Evolutionary conservation across 345 rosid genomes (phyloP).

Genomic region (Pugionium dolabratum): DNA sequence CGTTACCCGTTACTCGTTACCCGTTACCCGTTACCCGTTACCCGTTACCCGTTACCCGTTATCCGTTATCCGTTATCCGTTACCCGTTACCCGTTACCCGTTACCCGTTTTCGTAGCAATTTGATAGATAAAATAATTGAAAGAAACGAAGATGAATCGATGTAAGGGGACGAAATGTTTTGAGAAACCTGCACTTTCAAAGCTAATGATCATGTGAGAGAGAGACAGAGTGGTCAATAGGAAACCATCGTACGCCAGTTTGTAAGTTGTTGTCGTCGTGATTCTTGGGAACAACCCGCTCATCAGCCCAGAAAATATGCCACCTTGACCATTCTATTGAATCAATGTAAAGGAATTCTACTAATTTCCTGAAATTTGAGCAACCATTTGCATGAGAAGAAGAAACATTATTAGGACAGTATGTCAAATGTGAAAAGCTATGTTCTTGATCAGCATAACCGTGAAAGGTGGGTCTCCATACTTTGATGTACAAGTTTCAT

Average conservation of each 20-base stretch:
- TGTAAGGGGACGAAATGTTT: background rate
- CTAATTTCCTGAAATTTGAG: conserved; percentile 56
- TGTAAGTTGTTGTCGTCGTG: conserved; percentile 85
- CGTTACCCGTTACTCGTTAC: too few species aligned
- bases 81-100: too few species aligned
- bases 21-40: too few species aligned
- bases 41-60: too few species aligned
- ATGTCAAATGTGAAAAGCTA: background rate
- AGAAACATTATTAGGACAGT: too few species aligned
- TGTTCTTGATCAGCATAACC: conserved; percentile 14
- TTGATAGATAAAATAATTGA: too few species aligned
- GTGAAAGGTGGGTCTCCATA: background rate
- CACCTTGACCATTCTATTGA: conserved; percentile 86
- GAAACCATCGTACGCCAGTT: conserved; percentile 68
- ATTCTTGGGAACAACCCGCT: conserved; percentile 88
- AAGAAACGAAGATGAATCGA: too few species aligned
- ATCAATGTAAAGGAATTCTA: conserved; percentile 59
- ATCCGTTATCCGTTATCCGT: too few species aligned
- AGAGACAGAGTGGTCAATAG: conserved; percentile 27
- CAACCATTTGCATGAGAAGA: background rate
- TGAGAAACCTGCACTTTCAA: background rate
- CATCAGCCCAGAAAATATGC: conserved; percentile 94
- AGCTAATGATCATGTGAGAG: conserved; percentile 11
- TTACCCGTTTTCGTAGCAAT: too few species aligned
- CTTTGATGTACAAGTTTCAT: background rate